phyloP scores from a whole-genome alignment of 352 stramenopile genomes.

The Phytophthora niederhauseri region DNA sequence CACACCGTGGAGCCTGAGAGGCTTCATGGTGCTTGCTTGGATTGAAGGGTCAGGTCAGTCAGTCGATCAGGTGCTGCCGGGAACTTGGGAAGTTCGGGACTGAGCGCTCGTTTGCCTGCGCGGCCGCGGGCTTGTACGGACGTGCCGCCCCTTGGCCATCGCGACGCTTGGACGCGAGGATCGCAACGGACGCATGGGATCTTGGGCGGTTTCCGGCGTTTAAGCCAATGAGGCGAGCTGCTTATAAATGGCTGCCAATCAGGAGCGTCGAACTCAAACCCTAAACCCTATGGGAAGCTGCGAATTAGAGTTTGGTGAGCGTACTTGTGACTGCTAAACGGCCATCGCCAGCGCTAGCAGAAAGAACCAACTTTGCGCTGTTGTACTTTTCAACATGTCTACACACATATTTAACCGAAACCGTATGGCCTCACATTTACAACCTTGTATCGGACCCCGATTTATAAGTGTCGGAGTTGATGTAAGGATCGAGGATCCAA shows the following conservation, averaged over 20 bases:
- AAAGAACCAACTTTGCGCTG: too few relatives aligned
- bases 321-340: too few relatives aligned
- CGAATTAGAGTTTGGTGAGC: too few relatives aligned
- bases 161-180: background rate
- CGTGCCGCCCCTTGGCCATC: background rate
- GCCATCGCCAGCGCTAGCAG: too few relatives aligned
- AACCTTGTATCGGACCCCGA: too few relatives aligned
- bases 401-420: background rate
- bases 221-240: background rate
- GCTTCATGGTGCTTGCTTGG: background rate
- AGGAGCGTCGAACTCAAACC: background rate
- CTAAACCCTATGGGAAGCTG: background rate
- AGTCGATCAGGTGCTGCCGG: conserved; percentile 5
- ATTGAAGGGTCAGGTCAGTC: conserved; percentile 1
- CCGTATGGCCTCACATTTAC: too few relatives aligned
- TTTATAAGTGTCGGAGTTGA: too few relatives aligned
- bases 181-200: conserved; percentile 1
- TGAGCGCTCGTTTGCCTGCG: background rate
- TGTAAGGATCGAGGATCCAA: too few relatives aligned
- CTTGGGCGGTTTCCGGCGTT: conserved; percentile 2
- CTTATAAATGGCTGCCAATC: background rate
- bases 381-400: too few relatives aligned
- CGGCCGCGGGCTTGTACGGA: background rate
- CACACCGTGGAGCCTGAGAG: background rate
- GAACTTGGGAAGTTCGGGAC: conserved; percentile 5